Evolutionary conservation across 352 stramenopile species (phyloP).

Genomic region (Phytopythium aichiense): DNA sequence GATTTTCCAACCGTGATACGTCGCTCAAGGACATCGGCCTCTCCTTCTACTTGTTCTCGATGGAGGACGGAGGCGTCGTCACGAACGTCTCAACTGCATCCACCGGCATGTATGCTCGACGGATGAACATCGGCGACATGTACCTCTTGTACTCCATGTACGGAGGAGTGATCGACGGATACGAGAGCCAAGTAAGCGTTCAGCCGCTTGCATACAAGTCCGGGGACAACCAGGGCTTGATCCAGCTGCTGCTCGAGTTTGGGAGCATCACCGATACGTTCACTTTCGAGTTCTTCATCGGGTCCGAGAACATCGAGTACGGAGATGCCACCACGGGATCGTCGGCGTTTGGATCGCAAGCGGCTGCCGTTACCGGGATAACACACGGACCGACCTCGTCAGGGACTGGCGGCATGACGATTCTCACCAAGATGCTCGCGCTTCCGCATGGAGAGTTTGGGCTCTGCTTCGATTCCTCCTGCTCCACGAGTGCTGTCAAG

Average conservation of each 20-base stretch:
- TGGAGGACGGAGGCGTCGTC: conserved; percentile 9
- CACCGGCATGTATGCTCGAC: neutral
- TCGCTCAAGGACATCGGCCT: neutral
- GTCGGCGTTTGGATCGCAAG: neutral
- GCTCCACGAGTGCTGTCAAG: conserved; percentile 10
- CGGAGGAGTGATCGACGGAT: neutral
- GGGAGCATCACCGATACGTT: neutral
- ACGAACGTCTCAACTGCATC: neutral
- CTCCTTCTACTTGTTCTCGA: conserved; percentile 15
- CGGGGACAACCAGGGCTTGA: conserved; percentile 12
- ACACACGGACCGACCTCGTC: neutral
- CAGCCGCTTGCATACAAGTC: conserved; percentile 5
- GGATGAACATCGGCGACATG: conserved; percentile 13
- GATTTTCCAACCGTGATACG: neutral
- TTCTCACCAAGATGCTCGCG: conserved; percentile 13
- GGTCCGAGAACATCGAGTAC: conserved; percentile 5
- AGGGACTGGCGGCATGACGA: neutral
- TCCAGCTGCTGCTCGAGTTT: conserved; percentile 11
- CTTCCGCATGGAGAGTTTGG: conserved; percentile 16
- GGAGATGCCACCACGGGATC: neutral
- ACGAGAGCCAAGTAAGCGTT: neutral
- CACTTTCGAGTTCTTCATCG: conserved; percentile 4
- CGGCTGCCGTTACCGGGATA: neutral
- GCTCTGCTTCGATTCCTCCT: conserved; percentile 11
- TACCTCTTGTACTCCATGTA: conserved; percentile 9